phyloP scores from a whole-genome alignment of 164 flowering plant species.

The Stephania cephalantha region DNA sequence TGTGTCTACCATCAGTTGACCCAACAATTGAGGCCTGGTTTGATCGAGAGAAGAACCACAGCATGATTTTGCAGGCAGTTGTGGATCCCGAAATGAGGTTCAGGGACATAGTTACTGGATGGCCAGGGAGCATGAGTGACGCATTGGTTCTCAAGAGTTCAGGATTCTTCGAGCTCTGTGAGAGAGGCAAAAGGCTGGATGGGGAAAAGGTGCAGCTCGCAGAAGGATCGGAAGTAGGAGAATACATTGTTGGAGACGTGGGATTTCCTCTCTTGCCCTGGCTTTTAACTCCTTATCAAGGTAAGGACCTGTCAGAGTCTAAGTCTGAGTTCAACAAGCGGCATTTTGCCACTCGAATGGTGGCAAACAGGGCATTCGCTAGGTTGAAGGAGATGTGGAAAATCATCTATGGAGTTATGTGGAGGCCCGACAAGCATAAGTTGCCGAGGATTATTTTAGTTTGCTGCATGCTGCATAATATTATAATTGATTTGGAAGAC shows the following conservation, averaged over 20 bases:
- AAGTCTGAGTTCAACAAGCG: conserved; percentile 62
- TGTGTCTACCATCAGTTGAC: conserved; percentile 53
- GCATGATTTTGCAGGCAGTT: conserved; percentile 78
- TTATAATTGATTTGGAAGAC: conserved; percentile 77
- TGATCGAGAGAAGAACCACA: conserved; percentile 59
- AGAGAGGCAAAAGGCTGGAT: conserved; percentile 56
- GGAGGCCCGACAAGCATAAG: conserved; percentile 85
- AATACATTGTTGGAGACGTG: conserved; percentile 69
- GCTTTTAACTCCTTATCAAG: conserved; percentile 78
- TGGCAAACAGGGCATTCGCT: conserved; percentile 64
- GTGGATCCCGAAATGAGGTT: conserved; percentile 81
- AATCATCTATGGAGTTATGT: conserved; percentile 75
- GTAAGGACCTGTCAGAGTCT: conserved; percentile 40
- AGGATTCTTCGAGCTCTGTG: conserved; percentile 53
- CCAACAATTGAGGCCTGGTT: conserved; percentile 46
- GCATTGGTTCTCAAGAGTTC: conserved; percentile 45
- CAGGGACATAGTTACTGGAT: conserved; percentile 77
- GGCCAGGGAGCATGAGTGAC: conserved; percentile 84
- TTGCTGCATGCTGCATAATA: conserved; percentile 93
- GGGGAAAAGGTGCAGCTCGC: conserved; percentile 46
- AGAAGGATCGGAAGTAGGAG: conserved; percentile 54
- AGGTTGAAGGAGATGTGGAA: conserved; percentile 83
- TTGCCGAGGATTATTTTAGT: conserved; percentile 81
- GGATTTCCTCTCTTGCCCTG: conserved; percentile 74
- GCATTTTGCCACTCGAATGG: conserved; percentile 54